phyloP scores from a whole-genome alignment of 2,329 filamentous ascomycete species.

The Ramularia collo-cygni region DNA sequence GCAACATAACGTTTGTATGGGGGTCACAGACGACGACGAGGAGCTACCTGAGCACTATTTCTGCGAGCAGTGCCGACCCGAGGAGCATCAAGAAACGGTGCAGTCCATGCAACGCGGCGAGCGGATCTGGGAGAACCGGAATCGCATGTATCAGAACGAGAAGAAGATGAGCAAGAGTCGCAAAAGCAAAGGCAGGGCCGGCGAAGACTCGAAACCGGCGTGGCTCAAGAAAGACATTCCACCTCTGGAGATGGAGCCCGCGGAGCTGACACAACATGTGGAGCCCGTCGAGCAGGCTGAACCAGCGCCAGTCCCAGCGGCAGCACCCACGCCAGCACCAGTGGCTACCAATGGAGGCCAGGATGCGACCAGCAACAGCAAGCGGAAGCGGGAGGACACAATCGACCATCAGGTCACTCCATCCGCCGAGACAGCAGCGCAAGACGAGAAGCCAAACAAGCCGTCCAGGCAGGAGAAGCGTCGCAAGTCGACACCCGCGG shows the following conservation, averaged over 20 bases:
- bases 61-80: slow-evolving; percentile 82
- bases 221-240: slow-evolving; percentile 29
- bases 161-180: slow-evolving; percentile 57
- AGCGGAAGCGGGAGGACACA: slow-evolving; percentile 28
- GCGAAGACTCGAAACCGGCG: slow-evolving; percentile 22
- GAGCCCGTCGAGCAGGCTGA: slow-evolving; percentile 4
- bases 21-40: slow-evolving; percentile 67
- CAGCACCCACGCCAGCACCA: not conserved
- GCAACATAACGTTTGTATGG: slow-evolving; percentile 97
- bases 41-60: slow-evolving; percentile 79
- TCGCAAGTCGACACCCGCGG: slow-evolving; percentile 26
- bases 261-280: slow-evolving; percentile 4
- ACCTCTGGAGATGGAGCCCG: slow-evolving; percentile 6
- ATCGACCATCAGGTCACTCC: slow-evolving; percentile 12
- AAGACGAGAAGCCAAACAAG: slow-evolving; percentile 17
- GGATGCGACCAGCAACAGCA: slow-evolving; percentile 22
- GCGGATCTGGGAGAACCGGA: slow-evolving; percentile 66
- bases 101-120: slow-evolving; percentile 73
- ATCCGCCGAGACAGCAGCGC: slow-evolving; percentile 6
- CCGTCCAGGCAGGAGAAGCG: slow-evolving; percentile 28
- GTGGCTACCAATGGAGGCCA: slow-evolving; percentile 6
- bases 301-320: not conserved
- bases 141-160: slow-evolving; percentile 38
- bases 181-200: slow-evolving; percentile 43
- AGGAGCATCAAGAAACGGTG: slow-evolving; percentile 74